Base-by-base conservation (phyloP, 805 yeast genomes). In the Kockiozyma suomiensis region DNA sequence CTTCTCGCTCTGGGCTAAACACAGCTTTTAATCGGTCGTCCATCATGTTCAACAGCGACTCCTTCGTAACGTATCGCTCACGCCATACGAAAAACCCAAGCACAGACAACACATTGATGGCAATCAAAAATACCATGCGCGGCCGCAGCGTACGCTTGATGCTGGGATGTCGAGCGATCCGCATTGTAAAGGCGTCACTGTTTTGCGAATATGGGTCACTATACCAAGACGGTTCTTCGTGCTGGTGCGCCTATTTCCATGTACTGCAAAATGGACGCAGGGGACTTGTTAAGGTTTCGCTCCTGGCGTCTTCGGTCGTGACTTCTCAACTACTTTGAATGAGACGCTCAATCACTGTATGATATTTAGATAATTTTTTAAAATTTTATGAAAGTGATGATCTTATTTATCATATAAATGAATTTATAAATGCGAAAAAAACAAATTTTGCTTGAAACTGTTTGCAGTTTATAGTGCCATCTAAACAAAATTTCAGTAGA, bases 1-100 rank as follows among this genome's bases (percentile, higher is more conserved):
- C 57, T 25, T 59, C 63, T 17, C 63, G 48, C 19, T 59, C 63
- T 28, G 63, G 50, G 38, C 63, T 59, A 21, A 59, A 59, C 25
- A 59, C 60, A 1, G 63, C 56, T 35, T 55, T 59, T 13, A 59
- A 19, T 26, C 63, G 52, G 30, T 59, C 63, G 38, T 59, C 63
- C 63, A 59, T 59, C 41, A 59, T 13, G 19, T 54, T 41, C 47
- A 59, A 15, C 28, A 59, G 26, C 46, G 63, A 59, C 54, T 59
- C 63, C 45, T 59, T 55, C n/a, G 57, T 50, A 35, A 59, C 60
- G 35, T 59, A 59, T 17, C 32, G 42, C 40, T 59, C 63, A 17
- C 63, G 56, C 63, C 63, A 59, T 4, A 56, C 60, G 19, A 59
- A 40, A 35, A 59, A 53, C 23, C 33, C 57, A 13, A 54, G 19